Percentiles rank a stretch among this genome's conserved stretches.
These are phyloP conservation scores for Backusella circina DNA, from an alignment of 192 early-diverging fungal genomes.

Conservation along the genomic window DNA sequence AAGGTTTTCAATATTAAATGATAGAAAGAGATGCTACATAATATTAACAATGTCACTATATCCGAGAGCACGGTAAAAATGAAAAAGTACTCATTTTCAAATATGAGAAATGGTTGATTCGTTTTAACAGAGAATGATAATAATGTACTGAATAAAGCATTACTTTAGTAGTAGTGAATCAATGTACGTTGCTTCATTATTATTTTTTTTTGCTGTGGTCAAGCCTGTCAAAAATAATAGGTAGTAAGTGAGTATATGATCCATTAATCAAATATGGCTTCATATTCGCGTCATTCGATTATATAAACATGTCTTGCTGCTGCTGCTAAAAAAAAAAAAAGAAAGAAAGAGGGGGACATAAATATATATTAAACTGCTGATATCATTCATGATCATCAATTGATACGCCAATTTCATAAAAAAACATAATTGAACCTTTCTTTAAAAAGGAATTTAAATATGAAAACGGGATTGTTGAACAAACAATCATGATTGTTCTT, in stretches of 20 bases:
- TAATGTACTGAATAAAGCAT: too few relatives aligned
- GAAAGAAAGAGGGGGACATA: neutral
- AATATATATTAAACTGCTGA: neutral
- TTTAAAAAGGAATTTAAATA: neutral
- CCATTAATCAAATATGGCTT: neutral
- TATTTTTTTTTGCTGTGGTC: neutral
- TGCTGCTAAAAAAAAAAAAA: too few relatives aligned
- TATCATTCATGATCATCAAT: neutral
- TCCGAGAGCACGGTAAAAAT: too few relatives aligned
- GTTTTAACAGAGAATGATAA: too few relatives aligned
- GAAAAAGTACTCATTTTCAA: too few relatives aligned
- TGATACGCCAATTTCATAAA: neutral
- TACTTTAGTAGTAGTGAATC: too few relatives aligned
- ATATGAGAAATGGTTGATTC: too few relatives aligned
- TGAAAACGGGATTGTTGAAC: neutral
- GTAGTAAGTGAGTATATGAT: too few relatives aligned
- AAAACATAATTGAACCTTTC: neutral
- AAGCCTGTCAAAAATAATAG: neutral
- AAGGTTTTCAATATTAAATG: too few relatives aligned
- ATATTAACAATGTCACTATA: too few relatives aligned
- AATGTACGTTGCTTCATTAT: too few relatives aligned
- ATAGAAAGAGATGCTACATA: too few relatives aligned
- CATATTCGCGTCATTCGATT: neutral
- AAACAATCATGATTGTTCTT: neutral
- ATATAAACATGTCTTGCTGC: neutral